Percentiles rank a stretch among this genome's conserved stretches.
Evolutionary conservation across 1,284 basidiomycete species (phyloP).

Genomic region (Cutaneotrichosporon cavernicola): DNA sequence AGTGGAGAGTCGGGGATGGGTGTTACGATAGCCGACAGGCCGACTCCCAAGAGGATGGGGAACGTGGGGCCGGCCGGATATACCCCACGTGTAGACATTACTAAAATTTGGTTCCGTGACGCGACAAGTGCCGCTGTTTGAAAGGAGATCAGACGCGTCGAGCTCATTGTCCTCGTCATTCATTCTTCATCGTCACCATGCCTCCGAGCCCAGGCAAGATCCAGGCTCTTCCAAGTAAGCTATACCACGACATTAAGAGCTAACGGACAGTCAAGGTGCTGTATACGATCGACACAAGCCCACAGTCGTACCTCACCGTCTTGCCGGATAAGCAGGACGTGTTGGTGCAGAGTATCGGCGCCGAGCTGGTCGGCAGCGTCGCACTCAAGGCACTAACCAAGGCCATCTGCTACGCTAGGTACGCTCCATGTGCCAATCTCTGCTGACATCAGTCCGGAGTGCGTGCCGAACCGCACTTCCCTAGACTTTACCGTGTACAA

Average conservation of each 20-base stretch:
- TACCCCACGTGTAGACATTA: constrained; percentile 1
- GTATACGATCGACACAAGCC: constrained; percentile 43
- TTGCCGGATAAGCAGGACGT: constrained; percentile 41
- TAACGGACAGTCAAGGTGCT: constrained; percentile 45
- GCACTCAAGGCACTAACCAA: constrained; percentile 40
- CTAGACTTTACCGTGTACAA: constrained; percentile 51
- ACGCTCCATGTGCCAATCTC: constrained; percentile 1
- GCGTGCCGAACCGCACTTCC: constrained; percentile 36
- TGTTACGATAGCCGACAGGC: not conserved
- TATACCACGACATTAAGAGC: not conserved
- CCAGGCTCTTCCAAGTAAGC: constrained; percentile 42
- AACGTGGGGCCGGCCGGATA: not conserved
- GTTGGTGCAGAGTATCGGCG: constrained; percentile 35
- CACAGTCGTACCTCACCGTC: constrained; percentile 46
- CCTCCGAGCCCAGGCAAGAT: constrained; percentile 48
- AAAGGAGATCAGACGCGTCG: constrained; percentile 1
- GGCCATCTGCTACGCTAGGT: constrained; percentile 50
- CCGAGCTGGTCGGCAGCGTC: constrained; percentile 35
- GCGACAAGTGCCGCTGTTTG: not conserved
- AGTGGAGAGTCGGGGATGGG: not conserved
- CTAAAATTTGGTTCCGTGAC: constrained; percentile 13
- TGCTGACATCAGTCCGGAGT: constrained; percentile 39
- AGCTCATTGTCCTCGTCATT: not conserved
- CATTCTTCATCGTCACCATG: constrained; percentile 25
- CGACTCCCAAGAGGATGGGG: not conserved